Conservation (phyloP, 768 basidiomycete species). For the Mycena chlorophos region DNA sequence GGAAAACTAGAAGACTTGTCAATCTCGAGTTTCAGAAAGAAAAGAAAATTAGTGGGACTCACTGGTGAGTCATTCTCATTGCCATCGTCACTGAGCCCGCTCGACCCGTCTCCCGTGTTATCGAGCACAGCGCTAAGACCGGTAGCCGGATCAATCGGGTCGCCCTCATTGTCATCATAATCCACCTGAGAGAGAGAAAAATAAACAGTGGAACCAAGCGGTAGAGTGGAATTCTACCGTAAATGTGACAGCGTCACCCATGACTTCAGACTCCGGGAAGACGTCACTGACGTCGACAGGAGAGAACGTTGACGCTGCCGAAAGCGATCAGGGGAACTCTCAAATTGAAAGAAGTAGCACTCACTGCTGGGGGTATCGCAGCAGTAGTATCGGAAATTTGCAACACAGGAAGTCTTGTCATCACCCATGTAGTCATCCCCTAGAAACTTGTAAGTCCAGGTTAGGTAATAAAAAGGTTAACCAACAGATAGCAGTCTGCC, state of each 20-base stretch:
- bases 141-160: too few relatives aligned
- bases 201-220: too few relatives aligned
- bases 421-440: constrained; percentile 27
- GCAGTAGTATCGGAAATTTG: constrained; percentile 17
- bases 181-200: too few relatives aligned
- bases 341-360: not conserved
- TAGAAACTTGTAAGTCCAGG: not conserved
- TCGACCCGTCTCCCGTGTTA: not conserved
- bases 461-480: not conserved
- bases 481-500: constrained; percentile 5
- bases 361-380: constrained; percentile 22
- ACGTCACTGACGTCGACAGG: too few relatives aligned
- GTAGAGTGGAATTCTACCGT: too few relatives aligned
- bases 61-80: constrained; percentile 9
- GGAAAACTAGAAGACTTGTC: constrained; percentile 15
- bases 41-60: not conserved
- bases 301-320: too few relatives aligned
- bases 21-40: not conserved
- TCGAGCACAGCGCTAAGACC: too few relatives aligned
- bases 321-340: too few relatives aligned
- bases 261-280: too few relatives aligned
- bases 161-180: too few relatives aligned
- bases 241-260: too few relatives aligned
- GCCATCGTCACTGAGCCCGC: constrained; percentile 9
- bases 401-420: constrained; percentile 17